phyloP scores from a whole-genome alignment of 2,329 filamentous ascomycete genomes.

The Fusarium luffae region DNA sequence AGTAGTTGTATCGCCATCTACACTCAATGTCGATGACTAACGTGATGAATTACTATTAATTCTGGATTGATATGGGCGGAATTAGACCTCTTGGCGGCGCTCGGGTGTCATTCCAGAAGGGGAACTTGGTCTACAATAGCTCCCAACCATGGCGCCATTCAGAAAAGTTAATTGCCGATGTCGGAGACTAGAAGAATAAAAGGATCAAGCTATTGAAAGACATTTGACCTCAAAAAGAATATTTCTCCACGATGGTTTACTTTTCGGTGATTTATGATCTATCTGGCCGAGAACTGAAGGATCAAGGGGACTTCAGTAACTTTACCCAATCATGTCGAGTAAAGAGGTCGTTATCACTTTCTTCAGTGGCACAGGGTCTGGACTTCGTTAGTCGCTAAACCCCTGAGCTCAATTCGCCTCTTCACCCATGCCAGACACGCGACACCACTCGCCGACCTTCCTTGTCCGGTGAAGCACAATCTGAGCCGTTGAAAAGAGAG shows the following conservation, averaged over 20 bases:
- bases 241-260: background rate
- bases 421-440: conserved; percentile 8
- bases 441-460: conserved; percentile 13
- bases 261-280: background rate
- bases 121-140: conserved; percentile 13
- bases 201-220: too few species aligned
- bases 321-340: conserved; percentile 1
- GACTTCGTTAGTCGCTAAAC: conserved; percentile 5
- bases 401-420: background rate
- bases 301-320: background rate
- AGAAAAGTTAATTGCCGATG: conserved; percentile 9
- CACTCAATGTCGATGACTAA: conserved; percentile 5
- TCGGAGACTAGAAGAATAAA: background rate
- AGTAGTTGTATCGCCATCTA: conserved; percentile 15
- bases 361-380: conserved; percentile 3
- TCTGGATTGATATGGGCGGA: conserved; percentile 1
- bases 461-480: background rate
- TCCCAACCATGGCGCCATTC: conserved; percentile 6
- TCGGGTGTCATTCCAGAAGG: conserved; percentile 16
- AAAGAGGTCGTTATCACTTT: background rate
- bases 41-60: background rate
- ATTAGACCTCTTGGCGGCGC: conserved; percentile 2
- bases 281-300: background rate
- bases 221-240: too few species aligned
- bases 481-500: background rate